Base-by-base conservation (phyloP, 495 filamentous ascomycete genomes). In the Xylaria cubensis region DNA sequence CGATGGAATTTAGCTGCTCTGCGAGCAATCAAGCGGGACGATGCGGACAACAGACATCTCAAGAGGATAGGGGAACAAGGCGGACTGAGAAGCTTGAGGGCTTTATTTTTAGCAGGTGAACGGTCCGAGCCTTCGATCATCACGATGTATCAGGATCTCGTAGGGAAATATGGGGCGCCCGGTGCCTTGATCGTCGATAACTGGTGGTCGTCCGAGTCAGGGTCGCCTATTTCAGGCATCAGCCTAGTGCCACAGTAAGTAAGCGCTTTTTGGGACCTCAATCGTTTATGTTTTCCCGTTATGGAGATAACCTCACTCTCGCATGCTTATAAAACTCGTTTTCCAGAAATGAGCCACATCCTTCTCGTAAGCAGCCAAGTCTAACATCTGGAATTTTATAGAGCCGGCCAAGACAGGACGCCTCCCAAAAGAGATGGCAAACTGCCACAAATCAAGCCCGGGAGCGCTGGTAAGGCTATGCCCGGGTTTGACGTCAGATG, bases 171-270 rank as follows among this genome's bases (percentile, higher is more conserved):
- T 73, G 91, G 88, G 48, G 88, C 89, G 0, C 82, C 81, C 0
- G 86, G 87, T 39, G 90, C 93, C 0, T 82, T 87, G 36, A 92
- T 97, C 19, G 86, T 97, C 64, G 95, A 98, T 79, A 97, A 97
- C 77, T 98, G 95, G 95, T 98, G 95, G 95, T 95, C 93, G 4
- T 95, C 93, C 1, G 95, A 97, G 80, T 93, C 92, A 1, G 95
- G 95, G 9, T 93, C 92, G 5, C 95, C 95, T 7, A 97, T 98
- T 72, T 91, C 94, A 0, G 94, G 93, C 1, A 83, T 97, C 34
- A 90, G 93, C 8, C 82, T 97, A 44, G 83, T 87, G 5, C 87
- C 90, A 4, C 82, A 84, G 58, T 58, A 58, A 58, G 53, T 61
- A 9, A 13, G 17, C 34, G 13, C 21, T 19, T 61, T 39, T 32